phyloP scores from a whole-genome alignment of 176 grass and related monocot genomes.

The Calamus simplicifolius region DNA sequence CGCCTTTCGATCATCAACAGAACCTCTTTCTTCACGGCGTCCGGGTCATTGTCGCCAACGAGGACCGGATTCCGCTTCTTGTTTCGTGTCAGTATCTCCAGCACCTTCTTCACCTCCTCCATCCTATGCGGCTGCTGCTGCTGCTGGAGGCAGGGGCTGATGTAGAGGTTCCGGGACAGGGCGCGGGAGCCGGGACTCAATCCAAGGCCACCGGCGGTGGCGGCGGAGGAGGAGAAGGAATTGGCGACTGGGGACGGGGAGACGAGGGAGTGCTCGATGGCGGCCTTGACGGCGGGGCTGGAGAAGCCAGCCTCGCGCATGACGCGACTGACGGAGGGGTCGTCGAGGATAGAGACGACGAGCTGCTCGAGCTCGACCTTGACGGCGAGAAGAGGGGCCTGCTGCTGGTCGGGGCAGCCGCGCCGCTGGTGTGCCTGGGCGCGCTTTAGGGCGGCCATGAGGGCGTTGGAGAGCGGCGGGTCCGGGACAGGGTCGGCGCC shows the following conservation, averaged over 20 bases:
- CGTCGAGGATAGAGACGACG: slow-evolving; percentile 71
- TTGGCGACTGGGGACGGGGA: slow-evolving; percentile 23
- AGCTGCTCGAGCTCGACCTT: slow-evolving; percentile 69
- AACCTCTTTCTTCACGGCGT: slow-evolving; percentile 52
- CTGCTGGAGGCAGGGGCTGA: slow-evolving; percentile 34
- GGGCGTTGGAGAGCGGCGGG: slow-evolving; percentile 70
- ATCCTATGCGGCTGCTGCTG: slow-evolving; percentile 13
- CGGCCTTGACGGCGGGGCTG: slow-evolving; percentile 41
- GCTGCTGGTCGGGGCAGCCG: slow-evolving; percentile 25
- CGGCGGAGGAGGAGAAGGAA: background rate
- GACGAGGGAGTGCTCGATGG: slow-evolving; percentile 23
- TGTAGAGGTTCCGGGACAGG: slow-evolving; percentile 2
- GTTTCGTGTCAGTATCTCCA: slow-evolving; percentile 36
- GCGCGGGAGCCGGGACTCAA: no score
- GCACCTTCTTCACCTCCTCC: slow-evolving; percentile 53
- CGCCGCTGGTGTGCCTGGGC: slow-evolving; percentile 81
- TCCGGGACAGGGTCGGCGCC: slow-evolving; percentile 2
- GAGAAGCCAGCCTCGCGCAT: slow-evolving; percentile 94
- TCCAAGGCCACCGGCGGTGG: slow-evolving; percentile 9
- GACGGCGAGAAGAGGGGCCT: slow-evolving; percentile 35
- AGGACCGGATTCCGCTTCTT: slow-evolving; percentile 68
- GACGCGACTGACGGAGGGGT: slow-evolving; percentile 86
- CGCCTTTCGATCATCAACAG: slow-evolving; percentile 39
- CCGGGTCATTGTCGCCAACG: slow-evolving; percentile 65
- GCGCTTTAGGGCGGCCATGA: slow-evolving; percentile 74